Base-by-base conservation (phyloP, 305 asterid genomes). In the Fraxinus nigra region DNA sequence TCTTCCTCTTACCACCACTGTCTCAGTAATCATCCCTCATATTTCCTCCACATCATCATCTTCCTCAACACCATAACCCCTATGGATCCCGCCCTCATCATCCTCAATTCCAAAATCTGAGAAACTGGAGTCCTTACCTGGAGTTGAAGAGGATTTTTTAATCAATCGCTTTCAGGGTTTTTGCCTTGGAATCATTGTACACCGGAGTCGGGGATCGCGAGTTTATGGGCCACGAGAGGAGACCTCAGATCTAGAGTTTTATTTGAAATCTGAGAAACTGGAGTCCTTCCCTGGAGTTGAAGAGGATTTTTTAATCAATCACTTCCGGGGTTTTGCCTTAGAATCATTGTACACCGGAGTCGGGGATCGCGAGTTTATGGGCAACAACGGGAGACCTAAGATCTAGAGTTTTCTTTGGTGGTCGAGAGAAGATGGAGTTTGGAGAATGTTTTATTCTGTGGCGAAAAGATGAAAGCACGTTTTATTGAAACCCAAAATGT, bases 101-200 rank as follows among this genome's bases (percentile, higher is more conserved):
- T n/a, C n/a, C n/a, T n/a, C n/a, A n/a, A n/a, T n/a, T n/a, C n/a
- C 87, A 40, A 87, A 86, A 81, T 87, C 93, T 22, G 87, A 63
- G 0, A 86, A 84, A 18, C 82, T 85, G 0, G 85, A 56, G 34
- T 89, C 90, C 13, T 79, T 83, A 5, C 70, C 87, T 28, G 22
- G 75, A 4, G 75, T 69, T 16, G 40, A 28, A 8, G 89, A 79
- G 13, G 95, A 87, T 82, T 94, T 94, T 72, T 92, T 91, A 10
- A 92, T 77, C 89, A 94, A 85, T 78, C 94, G 85, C 87, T 93
- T 91, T 72, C 93, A 84, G 33, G 95, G 93, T 87, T 87, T n/a
- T 94, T 33, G 88, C 83, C 82, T 85, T 91, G 30, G 84, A 88
- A 76, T 88, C 92, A 5, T 89, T 84, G 74, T 88, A 85, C 32